These are phyloP conservation scores for Myxozyma nipponensis DNA, from an alignment of 805 yeast species.

Conservation along the genomic window DNA sequence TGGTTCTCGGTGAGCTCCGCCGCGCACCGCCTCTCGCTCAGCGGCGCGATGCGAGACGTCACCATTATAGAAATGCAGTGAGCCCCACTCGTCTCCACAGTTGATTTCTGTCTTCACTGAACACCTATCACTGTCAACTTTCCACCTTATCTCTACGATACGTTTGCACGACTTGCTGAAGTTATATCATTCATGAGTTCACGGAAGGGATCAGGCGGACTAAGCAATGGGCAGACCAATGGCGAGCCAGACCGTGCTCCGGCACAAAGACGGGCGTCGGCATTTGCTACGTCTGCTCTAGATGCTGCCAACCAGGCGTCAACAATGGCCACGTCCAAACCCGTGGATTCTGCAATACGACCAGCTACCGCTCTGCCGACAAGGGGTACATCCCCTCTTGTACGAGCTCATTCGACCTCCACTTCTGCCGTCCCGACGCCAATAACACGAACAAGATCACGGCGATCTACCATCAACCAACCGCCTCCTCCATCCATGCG, in stretches of 20 bases:
- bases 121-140: no score
- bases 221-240: no score
- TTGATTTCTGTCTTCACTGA: no score
- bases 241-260: neutral
- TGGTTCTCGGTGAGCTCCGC: no score
- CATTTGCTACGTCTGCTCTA: neutral
- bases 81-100: no score
- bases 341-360: neutral
- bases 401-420: neutral
- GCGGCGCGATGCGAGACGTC: no score
- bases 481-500: constrained; percentile 17
- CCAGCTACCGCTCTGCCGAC: neutral
- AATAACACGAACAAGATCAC: neutral
- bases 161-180: no score
- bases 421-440: neutral
- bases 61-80: no score
- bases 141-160: no score
- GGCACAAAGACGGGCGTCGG: neutral
- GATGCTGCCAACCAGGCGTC: neutral
- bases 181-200: no score
- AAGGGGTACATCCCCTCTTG: neutral
- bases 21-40: no score
- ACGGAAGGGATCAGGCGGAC: no score
- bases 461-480: neutral
- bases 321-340: neutral